Percentiles rank a stretch among this genome's conserved stretches.
Conservation (phyloP, 192 early-diverging fungal genomes). For the Irineochytrium annulatum region DNA sequence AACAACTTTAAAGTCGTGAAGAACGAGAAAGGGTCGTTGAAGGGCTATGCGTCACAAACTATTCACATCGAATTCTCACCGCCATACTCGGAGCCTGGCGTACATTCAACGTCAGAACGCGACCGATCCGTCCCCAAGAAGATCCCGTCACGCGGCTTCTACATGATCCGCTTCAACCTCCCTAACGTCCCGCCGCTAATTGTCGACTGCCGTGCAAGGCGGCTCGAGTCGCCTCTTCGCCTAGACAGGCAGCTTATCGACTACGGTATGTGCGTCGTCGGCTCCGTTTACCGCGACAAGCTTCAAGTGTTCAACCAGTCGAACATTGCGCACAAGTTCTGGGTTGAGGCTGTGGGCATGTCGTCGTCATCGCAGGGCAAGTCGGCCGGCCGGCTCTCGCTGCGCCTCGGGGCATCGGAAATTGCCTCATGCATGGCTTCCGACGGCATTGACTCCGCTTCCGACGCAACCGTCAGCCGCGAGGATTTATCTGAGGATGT, state of each 20-base stretch:
- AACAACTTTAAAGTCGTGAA: background rate
- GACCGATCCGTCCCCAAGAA: conserved; percentile 1
- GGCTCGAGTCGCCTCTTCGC: conserved; percentile 10
- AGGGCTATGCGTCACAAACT: background rate
- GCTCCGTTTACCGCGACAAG: conserved; percentile 2
- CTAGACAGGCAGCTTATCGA: conserved; percentile 8
- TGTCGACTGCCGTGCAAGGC: conserved; percentile 5
- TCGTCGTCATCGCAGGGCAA: background rate
- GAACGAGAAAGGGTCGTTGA: background rate
- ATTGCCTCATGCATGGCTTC: conserved; percentile 21
- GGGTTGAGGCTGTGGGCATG: conserved; percentile 18
- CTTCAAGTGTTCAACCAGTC: conserved; percentile 16
- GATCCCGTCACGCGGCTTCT: background rate
- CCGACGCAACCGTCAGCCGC: background rate
- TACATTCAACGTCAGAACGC: background rate
- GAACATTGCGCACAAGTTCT: conserved; percentile 14
- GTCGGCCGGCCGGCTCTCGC: background rate
- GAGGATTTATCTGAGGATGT: conserved; percentile 8
- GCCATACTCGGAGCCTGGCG: background rate
- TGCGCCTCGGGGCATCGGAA: background rate
- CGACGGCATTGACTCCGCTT: conserved; percentile 24
- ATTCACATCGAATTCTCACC: background rate
- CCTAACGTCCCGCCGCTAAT: conserved; percentile 11
- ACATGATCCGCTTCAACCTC: conserved; percentile 10
- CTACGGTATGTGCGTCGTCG: conserved; percentile 19